A percentile compares a stretch with the other conserved stretches of the same genome.
phyloP scores from a whole-genome alignment of 768 basidiomycete genomes.

The Peribolospora kevripleyi region DNA sequence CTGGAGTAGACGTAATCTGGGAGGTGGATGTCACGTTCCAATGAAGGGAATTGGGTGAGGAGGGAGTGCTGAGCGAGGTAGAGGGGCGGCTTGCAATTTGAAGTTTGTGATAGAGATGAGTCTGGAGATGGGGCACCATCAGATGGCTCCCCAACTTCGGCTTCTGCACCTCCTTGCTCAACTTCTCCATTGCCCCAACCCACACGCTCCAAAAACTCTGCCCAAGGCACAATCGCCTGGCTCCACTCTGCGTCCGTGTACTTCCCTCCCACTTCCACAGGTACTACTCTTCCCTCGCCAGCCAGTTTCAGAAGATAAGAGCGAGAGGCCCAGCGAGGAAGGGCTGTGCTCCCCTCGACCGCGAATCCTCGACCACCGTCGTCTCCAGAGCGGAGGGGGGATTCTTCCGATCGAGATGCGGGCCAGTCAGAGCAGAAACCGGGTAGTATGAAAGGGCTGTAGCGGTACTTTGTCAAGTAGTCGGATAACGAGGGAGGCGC shows the following conservation, averaged over 20 bases:
- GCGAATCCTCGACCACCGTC: not conserved
- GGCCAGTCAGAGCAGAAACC: no score
- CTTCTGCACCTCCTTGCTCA: slow-evolving; percentile 11
- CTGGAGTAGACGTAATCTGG: slow-evolving; percentile 72
- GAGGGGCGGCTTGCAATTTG: slow-evolving; percentile 13
- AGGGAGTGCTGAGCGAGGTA: slow-evolving; percentile 88
- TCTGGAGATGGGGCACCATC: not conserved
- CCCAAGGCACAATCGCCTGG: slow-evolving; percentile 54
- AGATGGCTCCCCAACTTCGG: not conserved
- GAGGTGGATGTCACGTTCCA: slow-evolving; percentile 48
- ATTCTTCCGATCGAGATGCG: no score
- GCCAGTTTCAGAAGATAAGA: slow-evolving; percentile 44
- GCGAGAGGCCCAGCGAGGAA: slow-evolving; percentile 59
- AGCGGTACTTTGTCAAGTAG: no score
- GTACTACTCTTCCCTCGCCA: slow-evolving; percentile 63
- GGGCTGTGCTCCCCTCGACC: slow-evolving; percentile 26
- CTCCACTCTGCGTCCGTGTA: slow-evolving; percentile 62
- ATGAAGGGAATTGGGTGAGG: slow-evolving; percentile 52
- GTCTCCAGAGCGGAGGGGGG: no score
- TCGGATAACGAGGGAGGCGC: no score
- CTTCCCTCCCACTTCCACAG: slow-evolving; percentile 66
- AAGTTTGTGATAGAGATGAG: not conserved
- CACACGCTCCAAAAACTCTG: slow-evolving; percentile 38
- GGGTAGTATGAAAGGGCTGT: no score
- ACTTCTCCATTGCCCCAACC: slow-evolving; percentile 1